These are phyloP conservation scores for Collybia sp. DNA, from an alignment of 768 basidiomycete species.

Conservation along the genomic window DNA sequence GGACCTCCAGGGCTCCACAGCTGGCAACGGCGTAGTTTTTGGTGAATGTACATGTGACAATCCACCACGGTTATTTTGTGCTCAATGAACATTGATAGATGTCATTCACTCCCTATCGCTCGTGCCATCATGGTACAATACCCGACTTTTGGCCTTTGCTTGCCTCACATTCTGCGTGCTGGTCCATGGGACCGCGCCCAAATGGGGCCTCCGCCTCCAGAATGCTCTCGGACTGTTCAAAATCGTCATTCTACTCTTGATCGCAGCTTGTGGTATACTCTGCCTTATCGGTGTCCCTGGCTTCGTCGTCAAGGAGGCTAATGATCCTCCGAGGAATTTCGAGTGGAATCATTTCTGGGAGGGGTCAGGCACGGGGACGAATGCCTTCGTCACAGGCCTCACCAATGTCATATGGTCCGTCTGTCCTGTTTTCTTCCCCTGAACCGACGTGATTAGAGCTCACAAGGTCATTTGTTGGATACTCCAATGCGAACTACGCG, in stretches of 20 bases:
- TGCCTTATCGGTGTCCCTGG: constrained; percentile 44
- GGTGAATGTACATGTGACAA: constrained; percentile 58
- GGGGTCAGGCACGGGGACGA: constrained; percentile 48
- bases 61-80: too few relatives aligned
- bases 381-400: constrained; percentile 59
- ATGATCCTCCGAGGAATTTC: constrained; percentile 53
- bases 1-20: constrained; percentile 43
- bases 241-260: constrained; percentile 44
- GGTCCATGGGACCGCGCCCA: constrained; percentile 49
- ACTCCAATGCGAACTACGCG: too few relatives aligned
- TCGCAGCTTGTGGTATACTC: constrained; percentile 51
- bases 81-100: constrained; percentile 33
- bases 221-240: constrained; percentile 62
- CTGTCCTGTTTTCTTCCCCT: too few relatives aligned
- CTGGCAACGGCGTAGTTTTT: constrained; percentile 61
- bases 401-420: constrained; percentile 69
- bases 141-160: constrained; percentile 46
- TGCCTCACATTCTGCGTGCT: constrained; percentile 54
- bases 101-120: constrained; percentile 48
- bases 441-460: too few relatives aligned
- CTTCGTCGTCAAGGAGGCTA: constrained; percentile 43
- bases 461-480: too few relatives aligned
- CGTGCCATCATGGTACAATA: constrained; percentile 37
- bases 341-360: constrained; percentile 61
- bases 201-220: constrained; percentile 57